Evolutionary conservation across 2,329 filamentous ascomycete species (phyloP), one percentile per base, ranked within the genome.

Genomic region (Penicillium sp.): DNA sequence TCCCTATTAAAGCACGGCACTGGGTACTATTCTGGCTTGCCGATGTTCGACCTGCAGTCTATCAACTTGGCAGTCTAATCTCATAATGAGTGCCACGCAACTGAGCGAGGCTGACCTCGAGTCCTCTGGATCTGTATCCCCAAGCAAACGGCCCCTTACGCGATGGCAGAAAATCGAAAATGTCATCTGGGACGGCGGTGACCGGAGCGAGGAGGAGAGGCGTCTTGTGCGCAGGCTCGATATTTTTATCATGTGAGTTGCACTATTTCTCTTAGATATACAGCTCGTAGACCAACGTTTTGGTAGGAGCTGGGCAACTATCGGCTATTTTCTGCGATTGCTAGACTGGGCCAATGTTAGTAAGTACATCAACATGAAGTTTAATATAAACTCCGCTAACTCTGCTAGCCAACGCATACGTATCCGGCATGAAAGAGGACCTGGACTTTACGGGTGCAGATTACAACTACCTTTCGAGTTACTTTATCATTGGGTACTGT

Each of bases 311-410:
- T 59, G 57, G 57, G 57, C 57, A 7, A 59, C 57, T 18, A 54
- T 57, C 23, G 57, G 57, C 7, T 59, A 59, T 30, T 59, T 59
- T 54, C 45, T 59, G 20, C 54, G 57, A 49, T 35, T 59, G 18
- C 21, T 59, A 38, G 57, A 59, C 23, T 59, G 16, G 55, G 57
- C 54, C n/a, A 59, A 59, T 30, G 51, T 59, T 24, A 59, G 57
- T 59, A 57, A 57, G 57, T 59, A 45, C n/a, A 18, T 47, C 3
- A 16, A 26, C 24, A 18, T 4, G 6, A 9, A 8, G n/a, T n/a
- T n/a, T n/a, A n/a, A n/a, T n/a, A 4, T 24, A 12, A 2, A 8
- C 16, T 5, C 3, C 24, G 54, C 11, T 6, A 30, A 6, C 5
- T 5, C 11, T 16, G 3, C 33, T 46, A 58, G 56, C 51, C 11